These are phyloP conservation scores for Fusarium sp. DNA, from an alignment of 2,329 filamentous ascomycete genomes.

Conservation along the genomic window DNA sequence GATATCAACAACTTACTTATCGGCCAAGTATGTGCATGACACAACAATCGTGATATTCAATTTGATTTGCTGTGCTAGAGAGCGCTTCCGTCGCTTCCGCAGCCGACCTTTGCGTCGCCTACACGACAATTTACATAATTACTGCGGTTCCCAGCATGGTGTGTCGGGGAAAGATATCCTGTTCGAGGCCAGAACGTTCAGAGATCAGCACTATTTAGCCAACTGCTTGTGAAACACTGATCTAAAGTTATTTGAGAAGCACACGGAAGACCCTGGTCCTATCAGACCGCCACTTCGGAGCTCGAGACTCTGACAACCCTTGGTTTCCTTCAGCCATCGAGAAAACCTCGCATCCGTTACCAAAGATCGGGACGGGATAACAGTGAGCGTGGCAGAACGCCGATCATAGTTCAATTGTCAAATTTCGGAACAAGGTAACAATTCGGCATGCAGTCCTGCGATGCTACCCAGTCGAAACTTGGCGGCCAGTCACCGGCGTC, in stretches of 20 bases:
- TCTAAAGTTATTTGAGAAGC: neutral
- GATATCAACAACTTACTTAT: slow-evolving; percentile 8
- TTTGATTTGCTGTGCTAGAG: neutral
- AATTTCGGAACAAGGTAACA: neutral
- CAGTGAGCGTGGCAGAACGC: neutral
- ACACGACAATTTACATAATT: slow-evolving; percentile 26
- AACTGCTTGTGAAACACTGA: slow-evolving; percentile 12
- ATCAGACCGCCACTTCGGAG: slow-evolving; percentile 29
- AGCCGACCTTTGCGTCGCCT: slow-evolving; percentile 7
- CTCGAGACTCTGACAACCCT: neutral
- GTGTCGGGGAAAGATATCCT: neutral
- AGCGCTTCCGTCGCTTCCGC: slow-evolving; percentile 12
- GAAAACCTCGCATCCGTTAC: neutral
- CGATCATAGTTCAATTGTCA: neutral
- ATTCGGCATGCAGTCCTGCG: neutral
- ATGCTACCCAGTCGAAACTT: neutral
- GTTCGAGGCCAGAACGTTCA: neutral
- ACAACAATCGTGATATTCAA: neutral
- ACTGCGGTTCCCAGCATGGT: slow-evolving; percentile 7
- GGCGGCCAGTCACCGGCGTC: neutral
- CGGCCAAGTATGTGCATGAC: neutral
- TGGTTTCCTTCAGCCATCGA: neutral
- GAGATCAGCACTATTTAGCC: slow-evolving; percentile 14
- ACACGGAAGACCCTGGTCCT: neutral
- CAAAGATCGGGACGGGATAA: neutral